Conservation (phyloP, 2,329 filamentous ascomycete species). For the Ophiostoma ulmi region DNA sequence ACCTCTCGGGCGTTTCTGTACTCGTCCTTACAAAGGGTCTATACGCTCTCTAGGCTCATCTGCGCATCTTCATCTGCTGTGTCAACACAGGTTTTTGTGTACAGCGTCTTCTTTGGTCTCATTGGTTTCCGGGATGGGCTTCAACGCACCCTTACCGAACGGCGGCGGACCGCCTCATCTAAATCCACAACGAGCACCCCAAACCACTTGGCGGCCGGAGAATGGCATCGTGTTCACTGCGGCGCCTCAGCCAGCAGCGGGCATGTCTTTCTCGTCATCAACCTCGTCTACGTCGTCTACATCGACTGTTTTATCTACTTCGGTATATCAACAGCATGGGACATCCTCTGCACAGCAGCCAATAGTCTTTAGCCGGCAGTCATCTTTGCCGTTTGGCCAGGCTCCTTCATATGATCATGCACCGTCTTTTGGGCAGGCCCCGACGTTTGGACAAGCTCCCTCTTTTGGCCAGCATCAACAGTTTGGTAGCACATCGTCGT, state of each 20-base stretch:
- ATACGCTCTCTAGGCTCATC: constrained; percentile 8
- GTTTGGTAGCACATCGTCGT: background rate
- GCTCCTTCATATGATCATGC: background rate
- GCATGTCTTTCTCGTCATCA: background rate
- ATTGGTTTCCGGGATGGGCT: background rate
- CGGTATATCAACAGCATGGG: background rate
- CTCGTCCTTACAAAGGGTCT: background rate
- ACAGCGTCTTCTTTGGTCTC: background rate
- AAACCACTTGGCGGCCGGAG: constrained; percentile 37
- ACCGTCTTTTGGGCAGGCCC: constrained; percentile 4
- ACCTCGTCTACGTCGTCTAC: background rate
- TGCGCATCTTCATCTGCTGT: background rate
- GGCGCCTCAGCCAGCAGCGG: background rate
- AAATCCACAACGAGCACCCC: background rate
- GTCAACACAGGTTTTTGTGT: background rate
- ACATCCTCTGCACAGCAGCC: constrained; percentile 17
- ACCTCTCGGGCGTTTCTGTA: constrained; percentile 9
- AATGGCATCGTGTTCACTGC: constrained; percentile 37
- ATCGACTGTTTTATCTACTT: background rate
- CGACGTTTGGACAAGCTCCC: constrained; percentile 4
- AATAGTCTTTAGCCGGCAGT: background rate
- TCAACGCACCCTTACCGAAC: background rate
- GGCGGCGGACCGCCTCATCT: background rate
- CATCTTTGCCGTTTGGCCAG: background rate
- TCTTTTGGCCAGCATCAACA: background rate